Evolutionary conservation across 2,329 filamentous ascomycete genomes (phyloP).

Genomic region (Clarireedia paspali): DNA sequence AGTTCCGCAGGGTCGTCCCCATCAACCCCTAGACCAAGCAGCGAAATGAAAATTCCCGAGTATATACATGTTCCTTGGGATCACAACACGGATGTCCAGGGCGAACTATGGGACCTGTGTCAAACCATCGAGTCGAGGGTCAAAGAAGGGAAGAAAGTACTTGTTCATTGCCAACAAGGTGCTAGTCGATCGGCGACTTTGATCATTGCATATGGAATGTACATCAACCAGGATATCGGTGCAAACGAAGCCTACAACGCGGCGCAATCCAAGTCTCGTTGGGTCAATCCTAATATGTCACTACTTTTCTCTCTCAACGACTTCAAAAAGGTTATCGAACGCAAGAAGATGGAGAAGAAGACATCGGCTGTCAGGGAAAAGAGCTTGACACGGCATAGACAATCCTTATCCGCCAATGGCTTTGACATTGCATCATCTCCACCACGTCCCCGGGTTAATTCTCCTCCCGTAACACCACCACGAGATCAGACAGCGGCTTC

Average conservation of each 20-base stretch:
- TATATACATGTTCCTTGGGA: conserved; percentile 87
- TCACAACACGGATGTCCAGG: conserved; percentile 78
- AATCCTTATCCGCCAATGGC: conserved; percentile 52
- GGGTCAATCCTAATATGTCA: conserved; percentile 90
- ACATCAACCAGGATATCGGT: conserved; percentile 65
- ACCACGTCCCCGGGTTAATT: conserved; percentile 43
- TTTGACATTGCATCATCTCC: conserved; percentile 37
- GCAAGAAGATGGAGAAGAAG: conserved; percentile 36
- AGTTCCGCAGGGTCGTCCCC: conserved; percentile 32
- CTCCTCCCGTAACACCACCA: conserved; percentile 37
- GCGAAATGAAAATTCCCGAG: conserved; percentile 52
- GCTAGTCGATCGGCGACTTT: conserved; percentile 79
- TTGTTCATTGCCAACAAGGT: conserved; percentile 81
- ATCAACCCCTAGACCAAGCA: conserved; percentile 48
- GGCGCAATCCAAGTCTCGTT: conserved; percentile 72
- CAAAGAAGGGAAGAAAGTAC: conserved; percentile 66
- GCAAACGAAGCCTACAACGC: conserved; percentile 79
- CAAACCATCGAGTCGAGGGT: conserved; percentile 68
- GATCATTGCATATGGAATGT: conserved; percentile 80
- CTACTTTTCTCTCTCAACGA: conserved; percentile 85
- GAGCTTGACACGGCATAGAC: conserved; percentile 52
- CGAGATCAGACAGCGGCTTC: conserved; percentile 14
- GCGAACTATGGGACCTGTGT: conserved; percentile 67
- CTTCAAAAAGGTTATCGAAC: conserved; percentile 59
- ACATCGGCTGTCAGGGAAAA: conserved; percentile 31